Conservation (phyloP, 2,329 filamentous ascomycete genomes). For the Penicillium sp. region DNA sequence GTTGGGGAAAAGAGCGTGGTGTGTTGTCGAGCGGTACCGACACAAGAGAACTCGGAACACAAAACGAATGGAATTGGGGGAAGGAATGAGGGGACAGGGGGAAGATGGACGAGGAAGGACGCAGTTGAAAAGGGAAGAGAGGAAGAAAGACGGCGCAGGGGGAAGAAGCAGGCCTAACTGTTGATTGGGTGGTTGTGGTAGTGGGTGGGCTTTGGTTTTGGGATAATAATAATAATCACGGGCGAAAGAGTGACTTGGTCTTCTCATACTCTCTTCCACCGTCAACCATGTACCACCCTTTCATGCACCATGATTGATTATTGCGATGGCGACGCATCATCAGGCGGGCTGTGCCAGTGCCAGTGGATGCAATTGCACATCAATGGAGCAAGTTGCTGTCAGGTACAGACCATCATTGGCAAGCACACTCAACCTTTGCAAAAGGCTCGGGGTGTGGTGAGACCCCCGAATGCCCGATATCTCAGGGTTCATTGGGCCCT, state of each 20-base stretch:
- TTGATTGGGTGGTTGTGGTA: neutral
- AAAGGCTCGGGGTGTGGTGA: conserved; percentile 5
- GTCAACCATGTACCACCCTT: neutral
- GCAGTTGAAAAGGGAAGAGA: conserved; percentile 12
- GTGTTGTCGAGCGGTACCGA: neutral
- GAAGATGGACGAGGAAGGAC: conserved; percentile 7
- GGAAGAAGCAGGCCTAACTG: neutral
- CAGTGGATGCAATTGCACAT: conserved; percentile 15
- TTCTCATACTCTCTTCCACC: neutral
- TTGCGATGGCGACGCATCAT: conserved; percentile 19
- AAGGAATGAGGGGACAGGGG: conserved; percentile 6
- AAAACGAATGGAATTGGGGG: conserved; percentile 12
- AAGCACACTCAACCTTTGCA: neutral
- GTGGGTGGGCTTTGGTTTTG: neutral
- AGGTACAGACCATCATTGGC: conserved; percentile 10
- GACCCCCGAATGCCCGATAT: neutral
- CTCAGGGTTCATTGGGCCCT: conserved; percentile 10
- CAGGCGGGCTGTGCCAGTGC: conserved; percentile 24
- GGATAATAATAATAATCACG: neutral
- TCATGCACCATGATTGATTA: neutral
- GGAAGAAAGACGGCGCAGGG: conserved; percentile 10
- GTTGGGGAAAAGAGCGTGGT: conserved; percentile 6
- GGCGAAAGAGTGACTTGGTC: neutral
- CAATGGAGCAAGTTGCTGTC: conserved; percentile 5
- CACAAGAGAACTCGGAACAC: neutral